Evolutionary conservation across 1,284 basidiomycete species (phyloP).

Genomic region (Pyrrhoderma noxium): DNA sequence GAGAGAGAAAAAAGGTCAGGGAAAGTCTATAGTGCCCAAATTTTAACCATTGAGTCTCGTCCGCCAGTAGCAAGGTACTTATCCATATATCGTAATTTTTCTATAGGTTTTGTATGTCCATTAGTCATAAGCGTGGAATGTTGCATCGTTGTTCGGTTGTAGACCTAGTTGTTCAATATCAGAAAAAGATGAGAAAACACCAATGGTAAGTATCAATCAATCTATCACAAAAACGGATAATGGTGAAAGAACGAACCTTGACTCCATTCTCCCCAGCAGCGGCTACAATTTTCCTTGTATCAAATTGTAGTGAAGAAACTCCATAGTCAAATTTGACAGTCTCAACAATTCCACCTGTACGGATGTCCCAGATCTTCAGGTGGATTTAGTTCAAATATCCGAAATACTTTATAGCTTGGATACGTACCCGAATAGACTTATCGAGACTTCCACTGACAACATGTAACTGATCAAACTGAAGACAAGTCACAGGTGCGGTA

Average conservation of each 20-base stretch:
- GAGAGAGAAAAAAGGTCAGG: too few relatives aligned
- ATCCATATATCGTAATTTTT: slow-evolving; percentile 92
- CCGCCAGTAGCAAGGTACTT: slow-evolving; percentile 90
- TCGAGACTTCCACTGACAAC: slow-evolving; percentile 90
- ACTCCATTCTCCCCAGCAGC: slow-evolving; percentile 92
- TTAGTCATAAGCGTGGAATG: slow-evolving; percentile 81
- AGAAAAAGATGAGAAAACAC: slow-evolving; percentile 6
- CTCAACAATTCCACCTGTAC: slow-evolving; percentile 83
- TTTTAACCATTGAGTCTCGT: slow-evolving; percentile 82
- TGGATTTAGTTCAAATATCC: slow-evolving; percentile 1
- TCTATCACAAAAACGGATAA: too few relatives aligned
- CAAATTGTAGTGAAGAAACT: slow-evolving; percentile 91
- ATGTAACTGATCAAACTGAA: slow-evolving; percentile 96
- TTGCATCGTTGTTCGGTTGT: slow-evolving; percentile 92
- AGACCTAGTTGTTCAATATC: slow-evolving; percentile 61
- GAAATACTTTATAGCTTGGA: slow-evolving; percentile 6
- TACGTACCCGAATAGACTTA: slow-evolving; percentile 80
- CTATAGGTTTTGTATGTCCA: slow-evolving; percentile 88
- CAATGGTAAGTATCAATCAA: background rate
- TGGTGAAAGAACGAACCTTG: slow-evolving; percentile 59
- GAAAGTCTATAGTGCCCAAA: slow-evolving; percentile 92
- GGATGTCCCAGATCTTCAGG: slow-evolving; percentile 93
- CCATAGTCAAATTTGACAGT: slow-evolving; percentile 89
- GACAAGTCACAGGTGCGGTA: slow-evolving; percentile 86
- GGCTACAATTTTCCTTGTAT: slow-evolving; percentile 88